These are phyloP conservation scores for Rhododendron vialii DNA, from an alignment of 148 eudicot genomes.

Conservation along the genomic window DNA sequence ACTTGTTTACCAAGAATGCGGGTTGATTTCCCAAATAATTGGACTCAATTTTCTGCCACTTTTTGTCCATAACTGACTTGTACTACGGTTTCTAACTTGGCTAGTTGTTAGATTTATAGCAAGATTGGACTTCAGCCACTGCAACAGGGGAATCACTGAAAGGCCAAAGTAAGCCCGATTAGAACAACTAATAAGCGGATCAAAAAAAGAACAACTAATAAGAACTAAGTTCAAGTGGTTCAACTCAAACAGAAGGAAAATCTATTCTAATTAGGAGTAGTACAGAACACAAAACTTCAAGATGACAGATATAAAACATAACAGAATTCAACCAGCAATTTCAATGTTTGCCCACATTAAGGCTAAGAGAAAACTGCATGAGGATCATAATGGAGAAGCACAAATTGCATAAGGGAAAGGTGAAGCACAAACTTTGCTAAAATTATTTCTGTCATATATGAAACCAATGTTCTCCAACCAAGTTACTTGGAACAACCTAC, in stretches of 20 bases:
- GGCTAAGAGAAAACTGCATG: background rate
- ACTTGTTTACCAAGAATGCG: too few relatives aligned
- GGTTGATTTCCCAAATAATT: background rate
- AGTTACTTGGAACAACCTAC: constrained; percentile 95
- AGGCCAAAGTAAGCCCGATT: background rate
- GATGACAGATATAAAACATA: background rate
- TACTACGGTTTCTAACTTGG: background rate
- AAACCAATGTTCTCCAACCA: constrained; percentile 83
- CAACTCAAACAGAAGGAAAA: background rate
- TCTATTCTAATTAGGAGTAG: background rate
- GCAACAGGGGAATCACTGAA: background rate
- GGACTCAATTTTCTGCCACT: background rate
- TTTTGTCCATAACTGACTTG: background rate
- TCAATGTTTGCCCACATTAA: background rate
- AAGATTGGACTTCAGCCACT: background rate
- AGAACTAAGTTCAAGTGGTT: background rate
- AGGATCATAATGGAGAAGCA: background rate
- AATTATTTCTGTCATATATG: constrained; percentile 75
- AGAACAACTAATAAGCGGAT: background rate
- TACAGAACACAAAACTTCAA: background rate
- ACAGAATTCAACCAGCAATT: background rate
- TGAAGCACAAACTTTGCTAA: constrained; percentile 65
- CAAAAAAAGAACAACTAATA: background rate
- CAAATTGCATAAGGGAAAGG: constrained; percentile 17
- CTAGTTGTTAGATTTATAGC: background rate